A percentile compares a stretch with the other conserved stretches of the same genome.
Evolutionary conservation across 2,329 filamentous ascomycete genomes (phyloP).

Genomic region (Fusarium piperis): DNA sequence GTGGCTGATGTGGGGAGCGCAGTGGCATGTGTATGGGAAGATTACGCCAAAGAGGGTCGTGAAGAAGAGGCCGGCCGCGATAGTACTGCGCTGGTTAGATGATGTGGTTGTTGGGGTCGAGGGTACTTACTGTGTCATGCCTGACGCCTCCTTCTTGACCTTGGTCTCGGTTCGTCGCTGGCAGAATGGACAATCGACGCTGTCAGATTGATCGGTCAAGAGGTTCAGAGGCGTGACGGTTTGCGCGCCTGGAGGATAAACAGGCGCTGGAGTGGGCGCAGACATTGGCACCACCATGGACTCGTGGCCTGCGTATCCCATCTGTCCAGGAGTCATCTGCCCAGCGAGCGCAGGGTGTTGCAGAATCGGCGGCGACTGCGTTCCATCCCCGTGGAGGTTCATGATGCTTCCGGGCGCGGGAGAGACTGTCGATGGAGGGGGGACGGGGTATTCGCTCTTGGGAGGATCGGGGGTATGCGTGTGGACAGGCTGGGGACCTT

Average conservation of each 20-base stretch:
- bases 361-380: slow-evolving; percentile 29
- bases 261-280: not conserved
- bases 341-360: slow-evolving; percentile 23
- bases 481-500: not conserved
- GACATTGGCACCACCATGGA: slow-evolving; percentile 14
- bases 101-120: not conserved
- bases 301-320: slow-evolving; percentile 26
- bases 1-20: slow-evolving; percentile 36
- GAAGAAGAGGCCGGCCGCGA: slow-evolving; percentile 36
- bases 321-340: slow-evolving; percentile 1
- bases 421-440: slow-evolving; percentile 22
- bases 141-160: slow-evolving; percentile 34
- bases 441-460: slow-evolving; percentile 9
- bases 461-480: not conserved
- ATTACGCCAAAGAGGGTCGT: slow-evolving; percentile 36
- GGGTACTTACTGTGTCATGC: slow-evolving; percentile 37
- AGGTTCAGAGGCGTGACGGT: slow-evolving; percentile 42
- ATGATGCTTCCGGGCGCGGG: slow-evolving; percentile 10
- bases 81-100: slow-evolving; percentile 7
- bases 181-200: slow-evolving; percentile 42
- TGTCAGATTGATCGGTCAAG: slow-evolving; percentile 37
- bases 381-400: slow-evolving; percentile 5
- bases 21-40: slow-evolving; percentile 37
- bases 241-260: not conserved
- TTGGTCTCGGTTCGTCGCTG: slow-evolving; percentile 31